Base-by-base conservation (phyloP, 2,329 filamentous ascomycete species). In the Trichophyton mentagrophytes region DNA sequence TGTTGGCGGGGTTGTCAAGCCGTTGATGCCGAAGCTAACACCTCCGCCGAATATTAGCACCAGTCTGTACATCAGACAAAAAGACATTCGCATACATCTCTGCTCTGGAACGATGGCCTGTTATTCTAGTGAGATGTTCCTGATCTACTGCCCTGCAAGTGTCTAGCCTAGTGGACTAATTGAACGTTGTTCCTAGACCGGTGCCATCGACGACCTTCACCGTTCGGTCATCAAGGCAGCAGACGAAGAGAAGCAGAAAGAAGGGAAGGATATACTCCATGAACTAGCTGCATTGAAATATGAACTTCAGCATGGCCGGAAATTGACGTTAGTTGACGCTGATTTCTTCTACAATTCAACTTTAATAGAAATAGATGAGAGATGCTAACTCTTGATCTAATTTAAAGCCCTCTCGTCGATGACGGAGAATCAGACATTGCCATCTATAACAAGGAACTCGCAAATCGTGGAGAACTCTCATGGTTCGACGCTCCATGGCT, bases 131-230 rank as follows among this genome's bases (percentile, higher is more conserved):
- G 68, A 72, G 82, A 1, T 36, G 3, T 44, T n/a, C 20, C 9
- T 27, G 7, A 25, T 17, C 9, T 17, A 57, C 17, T 15, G 13
- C 27, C 9, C 20, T 17, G 27, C 15, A n/a, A 11, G 33, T 22
- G 27, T 8, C 33, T 20, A 6, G 25, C 15, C n/a, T 17, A 20
- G 36, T 38, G 7, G 25, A n/a, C 55, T 44, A 56, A 40, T 4
- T 13, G 13, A 13, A 8, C 5, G 15, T n/a, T 33, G 8, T 4
- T 30, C 58, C n/a, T 55, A 95, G 89, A 97, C 93, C 15, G 85
- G 90, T 71, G 89, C 87, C 61, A 93, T 99, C 69, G 92, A 99
- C 72, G 92, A 97, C 73, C 81, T 95, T n/a, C 90, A 95, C 76
- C 88, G 88, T 15, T 73, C 72, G 1, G 70, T 76, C 3, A 68